phyloP scores from a whole-genome alignment of 192 early-diverging fungal species.

The Rhizoclosmatium sp. region DNA sequence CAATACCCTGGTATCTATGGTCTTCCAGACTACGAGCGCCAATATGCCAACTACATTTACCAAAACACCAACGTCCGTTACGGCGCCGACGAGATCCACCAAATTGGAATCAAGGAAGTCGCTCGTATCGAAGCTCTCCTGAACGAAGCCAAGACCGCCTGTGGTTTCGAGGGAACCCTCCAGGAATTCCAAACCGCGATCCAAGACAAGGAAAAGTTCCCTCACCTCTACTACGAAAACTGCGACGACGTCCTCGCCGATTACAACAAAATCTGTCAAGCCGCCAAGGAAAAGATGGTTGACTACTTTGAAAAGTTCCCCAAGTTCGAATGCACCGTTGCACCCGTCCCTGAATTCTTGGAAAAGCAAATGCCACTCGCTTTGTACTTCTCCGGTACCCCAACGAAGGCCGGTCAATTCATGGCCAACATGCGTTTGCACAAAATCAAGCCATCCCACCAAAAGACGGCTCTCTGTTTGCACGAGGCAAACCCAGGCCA shows the following conservation, averaged over 20 bases:
- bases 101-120: constrained; percentile 51
- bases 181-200: constrained; percentile 41
- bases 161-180: constrained; percentile 43
- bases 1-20: constrained; percentile 43
- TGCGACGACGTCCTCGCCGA: constrained; percentile 39
- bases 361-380: constrained; percentile 34
- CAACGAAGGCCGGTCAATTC: constrained; percentile 32
- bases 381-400: constrained; percentile 42
- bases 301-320: constrained; percentile 44
- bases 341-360: constrained; percentile 30
- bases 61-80: constrained; percentile 37
- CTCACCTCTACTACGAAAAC: constrained; percentile 44
- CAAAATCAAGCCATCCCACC: constrained; percentile 34
- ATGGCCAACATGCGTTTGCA: constrained; percentile 31
- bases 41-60: constrained; percentile 43
- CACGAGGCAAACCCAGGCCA: constrained; percentile 44
- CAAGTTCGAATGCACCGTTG: constrained; percentile 38
- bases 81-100: constrained; percentile 47
- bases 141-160: constrained; percentile 40
- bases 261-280: constrained; percentile 30
- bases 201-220: constrained; percentile 44
- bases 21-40: constrained; percentile 34
- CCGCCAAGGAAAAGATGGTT: constrained; percentile 37
- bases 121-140: constrained; percentile 43
- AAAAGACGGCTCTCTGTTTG: constrained; percentile 32